A percentile compares a stretch with the other conserved stretches of the same genome.
phyloP scores from a whole-genome alignment of 768 basidiomycete species.

The Tephrocybe sp. region DNA sequence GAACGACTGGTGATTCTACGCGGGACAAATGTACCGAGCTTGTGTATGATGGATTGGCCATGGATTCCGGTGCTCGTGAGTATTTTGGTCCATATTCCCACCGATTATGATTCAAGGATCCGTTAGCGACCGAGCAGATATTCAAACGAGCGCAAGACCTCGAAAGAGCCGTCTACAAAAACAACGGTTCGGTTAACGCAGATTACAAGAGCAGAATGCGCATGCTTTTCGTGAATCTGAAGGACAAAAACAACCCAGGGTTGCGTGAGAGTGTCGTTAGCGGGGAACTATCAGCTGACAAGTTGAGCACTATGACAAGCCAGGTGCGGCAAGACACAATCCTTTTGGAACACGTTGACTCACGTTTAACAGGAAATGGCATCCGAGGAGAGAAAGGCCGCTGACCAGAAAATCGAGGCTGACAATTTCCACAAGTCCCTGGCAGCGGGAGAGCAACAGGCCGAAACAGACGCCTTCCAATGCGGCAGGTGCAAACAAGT shows the following conservation, averaged over 20 bases:
- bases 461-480: conserved; percentile 98
- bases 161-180: conserved; percentile 61
- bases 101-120: conserved; percentile 1
- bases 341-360: neutral
- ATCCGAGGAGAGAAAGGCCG: conserved; percentile 84
- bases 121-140: conserved; percentile 66
- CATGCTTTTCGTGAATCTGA: conserved; percentile 87
- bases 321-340: conserved; percentile 44
- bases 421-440: conserved; percentile 90
- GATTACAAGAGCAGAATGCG: conserved; percentile 81
- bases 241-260: conserved; percentile 90
- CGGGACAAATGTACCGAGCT: conserved; percentile 88
- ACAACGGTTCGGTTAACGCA: conserved; percentile 37
- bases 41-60: conserved; percentile 87
- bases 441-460: conserved; percentile 84
- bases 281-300: conserved; percentile 69
- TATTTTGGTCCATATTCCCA: conserved; percentile 18
- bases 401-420: conserved; percentile 76
- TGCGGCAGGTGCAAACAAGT: conserved; percentile 93
- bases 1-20: conserved; percentile 63
- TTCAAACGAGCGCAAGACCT: conserved; percentile 62
- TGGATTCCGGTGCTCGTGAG: conserved; percentile 86
- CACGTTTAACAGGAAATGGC: conserved; percentile 79
- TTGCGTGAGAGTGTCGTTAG: conserved; percentile 83
- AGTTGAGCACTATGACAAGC: conserved; percentile 78